Evolutionary conservation across 1,139 yeast species (phyloP).

Genomic region (Protomyces gravidus): DNA sequence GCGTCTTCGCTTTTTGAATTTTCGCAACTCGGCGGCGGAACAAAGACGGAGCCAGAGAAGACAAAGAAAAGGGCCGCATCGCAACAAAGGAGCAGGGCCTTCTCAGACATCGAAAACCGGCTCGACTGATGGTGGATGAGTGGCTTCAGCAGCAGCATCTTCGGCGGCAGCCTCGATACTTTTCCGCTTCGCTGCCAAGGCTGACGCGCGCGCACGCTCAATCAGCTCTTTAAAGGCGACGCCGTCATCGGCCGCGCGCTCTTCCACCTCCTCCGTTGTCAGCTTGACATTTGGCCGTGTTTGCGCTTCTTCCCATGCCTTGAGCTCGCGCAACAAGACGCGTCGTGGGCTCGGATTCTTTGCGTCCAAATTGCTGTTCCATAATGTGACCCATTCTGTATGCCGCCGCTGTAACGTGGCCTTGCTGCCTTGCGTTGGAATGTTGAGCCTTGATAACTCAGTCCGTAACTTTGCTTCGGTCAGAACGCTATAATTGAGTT

Average conservation of each 20-base stretch:
- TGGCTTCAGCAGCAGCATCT: not conserved
- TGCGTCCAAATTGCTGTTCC: conserved; percentile 83
- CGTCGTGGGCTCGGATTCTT: conserved; percentile 57
- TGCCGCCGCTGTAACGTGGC: conserved; percentile 64
- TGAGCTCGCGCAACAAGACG: conserved; percentile 53
- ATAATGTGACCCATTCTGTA: conserved; percentile 70
- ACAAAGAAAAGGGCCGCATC: too few relatives aligned
- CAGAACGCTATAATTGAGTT: conserved; percentile 58
- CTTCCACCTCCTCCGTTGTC: conserved; percentile 34
- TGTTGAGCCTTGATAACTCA: conserved; percentile 51
- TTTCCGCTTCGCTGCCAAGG: not conserved
- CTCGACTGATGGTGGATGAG: not conserved
- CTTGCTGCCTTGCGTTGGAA: conserved; percentile 62
- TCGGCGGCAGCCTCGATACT: conserved; percentile 1
- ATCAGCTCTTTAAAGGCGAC: conserved; percentile 5
- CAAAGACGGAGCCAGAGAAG: not conserved
- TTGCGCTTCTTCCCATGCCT: conserved; percentile 61
- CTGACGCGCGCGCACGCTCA: not conserved
- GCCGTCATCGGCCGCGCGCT: conserved; percentile 34
- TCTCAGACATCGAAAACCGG: too few relatives aligned
- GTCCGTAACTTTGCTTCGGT: conserved; percentile 60
- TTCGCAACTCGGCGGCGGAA: not conserved
- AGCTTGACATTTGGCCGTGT: not conserved
- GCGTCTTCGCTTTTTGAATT: not conserved
- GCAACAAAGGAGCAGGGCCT: too few relatives aligned